phyloP scores from a whole-genome alignment of 176 grass and related monocot genomes.

The Oryza meyeriana region DNA sequence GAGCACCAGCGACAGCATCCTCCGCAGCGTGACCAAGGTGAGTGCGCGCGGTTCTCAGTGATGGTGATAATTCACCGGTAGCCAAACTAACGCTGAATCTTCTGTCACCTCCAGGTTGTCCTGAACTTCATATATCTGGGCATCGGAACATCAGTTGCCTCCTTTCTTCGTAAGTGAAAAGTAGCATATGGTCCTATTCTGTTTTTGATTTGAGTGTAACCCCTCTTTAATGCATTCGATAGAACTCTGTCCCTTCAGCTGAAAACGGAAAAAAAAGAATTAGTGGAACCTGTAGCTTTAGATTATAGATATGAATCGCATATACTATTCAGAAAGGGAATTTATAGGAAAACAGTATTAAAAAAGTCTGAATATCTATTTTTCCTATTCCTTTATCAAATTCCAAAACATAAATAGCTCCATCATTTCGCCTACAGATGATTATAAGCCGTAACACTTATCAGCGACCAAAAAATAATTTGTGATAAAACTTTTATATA shows the following conservation, averaged over 20 bases:
- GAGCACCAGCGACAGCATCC: slow-evolving; percentile 5
- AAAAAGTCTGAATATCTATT: too few relatives aligned
- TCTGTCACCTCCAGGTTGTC: slow-evolving; percentile 41
- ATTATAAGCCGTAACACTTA: too few relatives aligned
- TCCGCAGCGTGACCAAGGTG: slow-evolving; percentile 49
- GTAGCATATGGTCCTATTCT: neutral
- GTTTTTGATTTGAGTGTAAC: neutral
- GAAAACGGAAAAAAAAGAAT: neutral
- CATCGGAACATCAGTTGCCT: slow-evolving; percentile 34
- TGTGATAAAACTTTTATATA: too few relatives aligned
- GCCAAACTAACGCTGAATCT: neutral
- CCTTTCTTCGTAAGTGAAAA: slow-evolving; percentile 62
- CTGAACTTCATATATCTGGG: slow-evolving; percentile 63
- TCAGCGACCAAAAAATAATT: too few relatives aligned
- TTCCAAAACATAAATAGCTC: neutral
- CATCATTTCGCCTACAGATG: too few relatives aligned
- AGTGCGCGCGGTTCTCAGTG: neutral
- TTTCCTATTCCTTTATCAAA: neutral
- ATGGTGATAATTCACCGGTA: neutral
- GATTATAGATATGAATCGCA: neutral
- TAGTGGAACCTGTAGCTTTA: neutral
- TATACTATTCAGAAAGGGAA: too few relatives aligned
- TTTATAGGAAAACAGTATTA: too few relatives aligned
- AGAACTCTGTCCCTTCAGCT: neutral
- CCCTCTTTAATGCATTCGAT: neutral